phyloP scores from a whole-genome alignment of 768 basidiomycete genomes.

The Tricholoma furcatifolium region DNA sequence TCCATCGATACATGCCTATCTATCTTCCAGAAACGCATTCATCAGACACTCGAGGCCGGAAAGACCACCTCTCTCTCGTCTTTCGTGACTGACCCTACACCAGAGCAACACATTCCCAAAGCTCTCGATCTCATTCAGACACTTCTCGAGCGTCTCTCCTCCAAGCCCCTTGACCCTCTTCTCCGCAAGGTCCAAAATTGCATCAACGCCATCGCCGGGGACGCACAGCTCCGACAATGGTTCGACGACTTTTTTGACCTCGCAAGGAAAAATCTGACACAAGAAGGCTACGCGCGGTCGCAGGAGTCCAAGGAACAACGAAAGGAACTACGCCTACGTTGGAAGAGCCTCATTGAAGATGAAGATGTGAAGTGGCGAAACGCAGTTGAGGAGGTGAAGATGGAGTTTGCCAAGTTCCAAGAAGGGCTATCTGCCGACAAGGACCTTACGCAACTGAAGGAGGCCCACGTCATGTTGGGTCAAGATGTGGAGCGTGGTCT shows the following conservation, averaged over 20 bases:
- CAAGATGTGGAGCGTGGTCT: constrained; percentile 46
- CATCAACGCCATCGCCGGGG: constrained; percentile 48
- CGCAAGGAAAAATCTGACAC: constrained; percentile 43
- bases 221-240: constrained; percentile 52
- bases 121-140: constrained; percentile 50
- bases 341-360: constrained; percentile 46
- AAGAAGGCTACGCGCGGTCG: constrained; percentile 51
- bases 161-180: constrained; percentile 50
- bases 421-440: constrained; percentile 45
- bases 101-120: constrained; percentile 58
- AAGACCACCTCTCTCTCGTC: constrained; percentile 48
- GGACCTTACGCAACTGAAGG: constrained; percentile 45
- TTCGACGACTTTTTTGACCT: constrained; percentile 52
- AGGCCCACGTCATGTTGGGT: constrained; percentile 48
- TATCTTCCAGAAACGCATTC: constrained; percentile 56
- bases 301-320: constrained; percentile 43
- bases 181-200: constrained; percentile 39
- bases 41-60: constrained; percentile 48
- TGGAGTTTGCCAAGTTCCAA: constrained; percentile 44
- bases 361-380: constrained; percentile 53
- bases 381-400: constrained; percentile 44
- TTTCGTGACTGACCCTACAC: constrained; percentile 61
- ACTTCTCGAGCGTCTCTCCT: constrained; percentile 51
- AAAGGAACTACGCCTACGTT: constrained; percentile 46
- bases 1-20: constrained; percentile 58